Evolutionary conservation across 352 stramenopile species (phyloP).

Genomic region (Phytopythium chamaehyphon): DNA sequence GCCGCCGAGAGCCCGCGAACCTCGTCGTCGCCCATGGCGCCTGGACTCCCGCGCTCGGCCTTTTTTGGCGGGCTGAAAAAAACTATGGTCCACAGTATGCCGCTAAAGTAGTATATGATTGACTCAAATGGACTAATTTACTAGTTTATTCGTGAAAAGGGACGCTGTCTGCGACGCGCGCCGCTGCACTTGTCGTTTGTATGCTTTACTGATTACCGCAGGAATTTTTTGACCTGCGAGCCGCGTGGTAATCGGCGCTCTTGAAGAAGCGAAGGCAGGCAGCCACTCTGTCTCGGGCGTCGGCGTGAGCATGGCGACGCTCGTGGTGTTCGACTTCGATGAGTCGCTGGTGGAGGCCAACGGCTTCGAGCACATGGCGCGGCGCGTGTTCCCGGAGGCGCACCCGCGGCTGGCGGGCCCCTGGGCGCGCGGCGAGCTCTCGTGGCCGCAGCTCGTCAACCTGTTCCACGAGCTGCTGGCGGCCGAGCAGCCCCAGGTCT

Average conservation of each 20-base stretch:
- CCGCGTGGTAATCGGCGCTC: no score
- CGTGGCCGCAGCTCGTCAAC: constrained; percentile 26
- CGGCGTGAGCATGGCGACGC: constrained; percentile 6
- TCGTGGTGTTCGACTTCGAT: constrained; percentile 60
- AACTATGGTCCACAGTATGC: no score
- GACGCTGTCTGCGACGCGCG: no score
- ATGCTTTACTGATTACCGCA: no score
- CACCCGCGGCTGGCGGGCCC: constrained; percentile 14
- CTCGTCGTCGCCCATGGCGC: constrained; percentile 15
- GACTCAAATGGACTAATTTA: no score
- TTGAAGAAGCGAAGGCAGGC: no score
- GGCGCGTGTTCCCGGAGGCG: constrained; percentile 25
- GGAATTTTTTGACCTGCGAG: no score
- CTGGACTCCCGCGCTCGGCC: neutral
- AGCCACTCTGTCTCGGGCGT: no score
- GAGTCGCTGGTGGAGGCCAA: constrained; percentile 41
- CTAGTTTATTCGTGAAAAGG: no score
- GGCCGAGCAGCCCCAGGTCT: constrained; percentile 16
- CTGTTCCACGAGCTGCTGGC: constrained; percentile 25
- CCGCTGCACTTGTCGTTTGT: no score
- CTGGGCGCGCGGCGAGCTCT: constrained; percentile 7
- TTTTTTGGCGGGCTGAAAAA: no score
- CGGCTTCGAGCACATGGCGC: constrained; percentile 31
- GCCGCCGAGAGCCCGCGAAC: constrained; percentile 35
- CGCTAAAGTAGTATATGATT: no score